These are phyloP conservation scores for Chiua sp. DNA, from an alignment of 1,284 basidiomycete genomes.

Conservation along the genomic window DNA sequence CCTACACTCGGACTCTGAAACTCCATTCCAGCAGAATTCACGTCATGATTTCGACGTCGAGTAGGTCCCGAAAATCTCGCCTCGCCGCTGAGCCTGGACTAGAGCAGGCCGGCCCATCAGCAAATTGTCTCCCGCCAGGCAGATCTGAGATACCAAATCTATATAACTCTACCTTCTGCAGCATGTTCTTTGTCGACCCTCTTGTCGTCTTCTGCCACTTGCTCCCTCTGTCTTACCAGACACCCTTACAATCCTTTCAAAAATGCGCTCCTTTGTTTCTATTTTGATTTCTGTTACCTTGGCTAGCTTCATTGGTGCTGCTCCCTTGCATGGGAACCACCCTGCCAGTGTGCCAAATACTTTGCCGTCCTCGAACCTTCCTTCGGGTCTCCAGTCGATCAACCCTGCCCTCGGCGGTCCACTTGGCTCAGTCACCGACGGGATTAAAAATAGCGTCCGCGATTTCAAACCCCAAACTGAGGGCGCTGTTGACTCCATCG, in stretches of 20 bases:
- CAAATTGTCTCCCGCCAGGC: constrained; percentile 1
- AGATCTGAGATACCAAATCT: constrained; percentile 1
- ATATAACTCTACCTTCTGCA: constrained; percentile 24
- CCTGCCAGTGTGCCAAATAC: not conserved
- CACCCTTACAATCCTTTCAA: constrained; percentile 46
- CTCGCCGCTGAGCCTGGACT: not conserved
- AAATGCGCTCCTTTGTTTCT: constrained; percentile 54
- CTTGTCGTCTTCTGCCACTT: constrained; percentile 12
- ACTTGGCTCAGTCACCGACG: not conserved
- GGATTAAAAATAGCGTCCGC: not conserved
- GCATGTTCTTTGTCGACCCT: constrained; percentile 11
- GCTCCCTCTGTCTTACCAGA: constrained; percentile 16
- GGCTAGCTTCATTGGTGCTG: constrained; percentile 27
- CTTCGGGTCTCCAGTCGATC: not conserved
- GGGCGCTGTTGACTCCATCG: not conserved
- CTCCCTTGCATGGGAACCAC: constrained; percentile 3
- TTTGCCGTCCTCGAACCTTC: not conserved
- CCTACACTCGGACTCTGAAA: constrained; percentile 9
- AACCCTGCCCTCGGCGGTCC: not conserved
- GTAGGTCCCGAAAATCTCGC: not conserved
- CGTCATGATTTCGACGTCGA: constrained; percentile 10
- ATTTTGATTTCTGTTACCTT: constrained; percentile 45
- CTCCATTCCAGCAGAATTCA: not conserved
- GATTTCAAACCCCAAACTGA: not conserved
- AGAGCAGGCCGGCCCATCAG: not conserved